Evolutionary conservation across 169 alveolate genomes (phyloP).

Genomic region (Eimeria falciformis): DNA sequence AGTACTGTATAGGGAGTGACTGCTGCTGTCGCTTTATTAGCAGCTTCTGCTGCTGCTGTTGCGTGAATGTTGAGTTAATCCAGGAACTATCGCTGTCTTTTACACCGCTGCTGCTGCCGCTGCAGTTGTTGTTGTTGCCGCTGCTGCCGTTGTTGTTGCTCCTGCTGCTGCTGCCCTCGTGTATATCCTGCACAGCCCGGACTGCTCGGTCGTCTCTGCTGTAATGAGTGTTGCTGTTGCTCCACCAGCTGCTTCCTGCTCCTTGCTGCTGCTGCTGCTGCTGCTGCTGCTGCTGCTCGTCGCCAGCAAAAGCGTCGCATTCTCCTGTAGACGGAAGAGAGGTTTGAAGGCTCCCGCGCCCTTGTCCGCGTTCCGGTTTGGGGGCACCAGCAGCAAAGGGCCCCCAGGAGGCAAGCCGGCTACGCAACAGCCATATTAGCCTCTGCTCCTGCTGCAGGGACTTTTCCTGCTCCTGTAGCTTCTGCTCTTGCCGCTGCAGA

Average conservation of each 20-base stretch:
- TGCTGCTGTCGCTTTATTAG: slow-evolving; percentile 27
- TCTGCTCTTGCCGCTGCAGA: slow-evolving; percentile 39
- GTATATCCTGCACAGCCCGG: background rate
- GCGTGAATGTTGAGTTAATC: background rate
- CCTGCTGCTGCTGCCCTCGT: slow-evolving; percentile 24
- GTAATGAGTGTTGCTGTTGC: background rate
- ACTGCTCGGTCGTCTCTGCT: background rate
- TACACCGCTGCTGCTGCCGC: background rate
- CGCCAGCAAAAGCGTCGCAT: background rate
- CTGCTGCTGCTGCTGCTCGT: slow-evolving; percentile 40
- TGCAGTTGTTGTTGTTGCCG: background rate
- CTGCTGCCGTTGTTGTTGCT: slow-evolving; percentile 4
- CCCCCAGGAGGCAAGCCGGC: background rate
- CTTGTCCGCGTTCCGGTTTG: background rate
- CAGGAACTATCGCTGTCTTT: background rate
- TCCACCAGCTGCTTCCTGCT: background rate
- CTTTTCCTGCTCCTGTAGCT: slow-evolving; percentile 25
- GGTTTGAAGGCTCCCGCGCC: too few relatives aligned
- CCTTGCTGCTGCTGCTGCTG: background rate
- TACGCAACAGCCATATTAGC: background rate
- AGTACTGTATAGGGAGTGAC: too few relatives aligned
- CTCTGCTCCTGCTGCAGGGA: slow-evolving; percentile 41
- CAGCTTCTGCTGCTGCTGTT: background rate
- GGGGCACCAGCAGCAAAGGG: background rate
- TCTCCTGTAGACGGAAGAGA: background rate